A percentile compares a stretch with the other conserved stretches of the same genome.
Conservation (phyloP, 306 rosid genomes). For the Psophocarpus tetragonolobus region DNA sequence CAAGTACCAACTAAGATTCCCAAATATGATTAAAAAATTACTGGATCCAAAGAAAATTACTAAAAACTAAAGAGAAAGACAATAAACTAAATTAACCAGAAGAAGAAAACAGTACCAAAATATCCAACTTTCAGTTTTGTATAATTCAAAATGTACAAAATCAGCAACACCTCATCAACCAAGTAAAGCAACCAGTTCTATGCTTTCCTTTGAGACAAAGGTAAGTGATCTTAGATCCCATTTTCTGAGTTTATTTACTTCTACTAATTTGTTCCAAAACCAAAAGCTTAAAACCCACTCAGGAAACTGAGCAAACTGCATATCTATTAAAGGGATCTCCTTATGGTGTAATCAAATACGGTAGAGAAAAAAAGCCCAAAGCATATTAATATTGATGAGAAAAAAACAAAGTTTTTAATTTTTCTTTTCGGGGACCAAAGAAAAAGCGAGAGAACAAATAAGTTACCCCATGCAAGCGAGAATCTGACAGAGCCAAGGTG, state of each 20-base stretch:
- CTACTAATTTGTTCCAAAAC: slow-evolving; percentile 14
- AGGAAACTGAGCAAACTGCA: not conserved
- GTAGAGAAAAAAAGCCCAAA: not conserved
- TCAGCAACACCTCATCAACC: slow-evolving; percentile 20
- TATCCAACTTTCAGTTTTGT: slow-evolving; percentile 19
- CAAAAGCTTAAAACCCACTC: slow-evolving; percentile 15
- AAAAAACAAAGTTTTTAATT: not conserved
- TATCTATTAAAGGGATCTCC: slow-evolving; percentile 9
- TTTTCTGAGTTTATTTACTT: slow-evolving; percentile 9
- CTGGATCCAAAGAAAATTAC: no score
- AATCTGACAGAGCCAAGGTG: slow-evolving; percentile 60
- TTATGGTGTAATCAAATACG: not conserved
- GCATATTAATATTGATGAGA: not conserved
- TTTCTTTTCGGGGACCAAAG: not conserved
- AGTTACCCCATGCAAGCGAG: slow-evolving; percentile 77
- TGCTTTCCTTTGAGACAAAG: slow-evolving; percentile 6
- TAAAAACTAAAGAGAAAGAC: slow-evolving; percentile 35
- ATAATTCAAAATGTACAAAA: slow-evolving; percentile 35
- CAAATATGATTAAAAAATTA: slow-evolving; percentile 21
- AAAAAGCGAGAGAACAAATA: slow-evolving; percentile 28
- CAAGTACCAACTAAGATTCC: slow-evolving; percentile 46
- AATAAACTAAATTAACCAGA: slow-evolving; percentile 26
- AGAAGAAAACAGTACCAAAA: slow-evolving; percentile 13
- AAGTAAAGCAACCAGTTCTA: not conserved
- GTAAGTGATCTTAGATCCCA: slow-evolving; percentile 12